These are phyloP conservation scores for Avicennia marina DNA, from an alignment of 257 asterid genomes.

Conservation along the genomic window DNA sequence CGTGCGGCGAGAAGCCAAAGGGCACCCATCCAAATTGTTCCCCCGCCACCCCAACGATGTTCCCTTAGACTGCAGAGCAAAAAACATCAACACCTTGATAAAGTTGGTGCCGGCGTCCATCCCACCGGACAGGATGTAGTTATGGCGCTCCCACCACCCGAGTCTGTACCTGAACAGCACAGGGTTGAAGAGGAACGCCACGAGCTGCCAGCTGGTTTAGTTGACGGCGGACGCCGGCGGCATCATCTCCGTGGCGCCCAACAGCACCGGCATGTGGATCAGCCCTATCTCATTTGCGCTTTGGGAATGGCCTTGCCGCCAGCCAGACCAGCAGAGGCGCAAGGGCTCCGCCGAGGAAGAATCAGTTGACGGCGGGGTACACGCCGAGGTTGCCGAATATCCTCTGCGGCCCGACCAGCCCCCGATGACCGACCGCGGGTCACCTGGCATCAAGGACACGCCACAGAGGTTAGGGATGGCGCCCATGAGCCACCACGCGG, in stretches of 20 bases:
- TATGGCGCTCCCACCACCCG: conserved; percentile 45
- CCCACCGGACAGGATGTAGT: conserved; percentile 53
- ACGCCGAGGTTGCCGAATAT: conserved; percentile 76
- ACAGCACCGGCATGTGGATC: conserved; percentile 67
- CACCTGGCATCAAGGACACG: conserved; percentile 39
- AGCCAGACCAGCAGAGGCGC: conserved; percentile 79
- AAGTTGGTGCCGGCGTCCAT: conserved; percentile 64
- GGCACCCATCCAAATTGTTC: conserved; percentile 44
- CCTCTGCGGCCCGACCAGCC: conserved; percentile 73
- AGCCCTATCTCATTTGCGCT: conserved; percentile 64
- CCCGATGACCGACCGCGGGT: conserved; percentile 87
- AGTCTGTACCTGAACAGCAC: conserved; percentile 36
- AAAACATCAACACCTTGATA: conserved; percentile 28
- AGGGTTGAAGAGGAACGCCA: conserved; percentile 35
- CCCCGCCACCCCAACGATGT: conserved; percentile 54
- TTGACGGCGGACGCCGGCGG: conserved; percentile 56
- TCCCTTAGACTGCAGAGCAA: conserved; percentile 20
- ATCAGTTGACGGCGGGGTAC: conserved; percentile 66
- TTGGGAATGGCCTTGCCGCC: conserved; percentile 57
- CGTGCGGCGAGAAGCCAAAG: conserved; percentile 48
- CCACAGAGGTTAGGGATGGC: conserved; percentile 67
- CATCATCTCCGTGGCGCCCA: conserved; percentile 43
- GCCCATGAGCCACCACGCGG: conserved; percentile 94
- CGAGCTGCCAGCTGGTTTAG: conserved; percentile 46
- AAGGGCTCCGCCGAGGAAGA: conserved; percentile 72